phyloP scores from a whole-genome alignment of 805 yeast species.

The Debaryomyces maramus region DNA sequence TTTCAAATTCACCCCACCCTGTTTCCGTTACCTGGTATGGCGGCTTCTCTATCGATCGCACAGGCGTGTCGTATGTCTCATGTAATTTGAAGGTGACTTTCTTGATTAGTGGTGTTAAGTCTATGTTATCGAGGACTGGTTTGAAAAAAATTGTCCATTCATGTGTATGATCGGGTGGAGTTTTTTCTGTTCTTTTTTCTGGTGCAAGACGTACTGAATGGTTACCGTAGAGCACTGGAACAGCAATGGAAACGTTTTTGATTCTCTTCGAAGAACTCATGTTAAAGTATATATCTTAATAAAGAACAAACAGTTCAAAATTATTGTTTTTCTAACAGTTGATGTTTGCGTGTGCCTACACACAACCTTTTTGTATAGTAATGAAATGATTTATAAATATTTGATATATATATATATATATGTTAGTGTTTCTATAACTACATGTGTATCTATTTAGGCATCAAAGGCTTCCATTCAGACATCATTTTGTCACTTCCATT shows the following conservation, averaged over 20 bases:
- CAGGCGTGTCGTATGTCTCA: conserved; percentile 86
- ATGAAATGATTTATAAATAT: no score
- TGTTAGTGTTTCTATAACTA: no score
- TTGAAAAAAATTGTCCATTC: conserved; percentile 92
- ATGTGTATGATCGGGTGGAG: conserved; percentile 89
- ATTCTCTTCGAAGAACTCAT: conserved; percentile 26
- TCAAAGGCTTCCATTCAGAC: conserved; percentile 54
- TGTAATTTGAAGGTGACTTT: conserved; percentile 93
- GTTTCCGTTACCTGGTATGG: conserved; percentile 96
- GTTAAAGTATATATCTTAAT: no score
- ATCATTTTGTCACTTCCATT: conserved; percentile 19
- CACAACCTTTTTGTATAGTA: no score
- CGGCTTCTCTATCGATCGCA: conserved; percentile 83
- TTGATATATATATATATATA: no score
- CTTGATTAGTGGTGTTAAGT: conserved; percentile 76
- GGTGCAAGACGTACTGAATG: conserved; percentile 37
- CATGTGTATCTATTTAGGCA: conserved; percentile 44
- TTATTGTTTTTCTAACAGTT: no score
- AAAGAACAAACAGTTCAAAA: no score
- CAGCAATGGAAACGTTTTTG: conserved; percentile 37
- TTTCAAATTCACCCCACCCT: conserved; percentile 99
- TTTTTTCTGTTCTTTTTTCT: conserved; percentile 35
- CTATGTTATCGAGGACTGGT: conserved; percentile 67
- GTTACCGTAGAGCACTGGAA: conserved; percentile 45
- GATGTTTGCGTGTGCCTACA: no score